Conservation (phyloP, 2,329 filamentous ascomycete genomes). For the Phaeosphaeriaceae sp. region DNA sequence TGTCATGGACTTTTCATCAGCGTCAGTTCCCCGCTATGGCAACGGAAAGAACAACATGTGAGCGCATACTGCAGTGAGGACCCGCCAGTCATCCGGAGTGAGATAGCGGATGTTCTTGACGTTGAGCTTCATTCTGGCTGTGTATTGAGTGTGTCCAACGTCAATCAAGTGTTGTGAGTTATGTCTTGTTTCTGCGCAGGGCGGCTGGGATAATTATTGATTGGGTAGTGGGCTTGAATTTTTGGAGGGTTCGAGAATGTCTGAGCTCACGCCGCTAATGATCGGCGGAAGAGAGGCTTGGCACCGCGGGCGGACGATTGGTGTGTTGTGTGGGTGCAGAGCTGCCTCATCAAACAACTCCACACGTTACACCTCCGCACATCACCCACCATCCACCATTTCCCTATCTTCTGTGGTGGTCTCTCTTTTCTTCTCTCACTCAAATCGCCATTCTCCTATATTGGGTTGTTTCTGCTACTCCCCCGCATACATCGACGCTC, state of each 20-base stretch:
- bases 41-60: conserved; percentile 21
- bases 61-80: conserved; percentile 78
- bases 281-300: conserved; percentile 30
- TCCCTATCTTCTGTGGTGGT: conserved; percentile 1
- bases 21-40: conserved; percentile 45
- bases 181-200: conserved; percentile 12
- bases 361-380: conserved; percentile 21
- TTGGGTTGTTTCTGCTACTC: too few relatives aligned
- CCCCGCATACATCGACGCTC: conserved; percentile 18
- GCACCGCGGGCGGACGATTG: conserved; percentile 19
- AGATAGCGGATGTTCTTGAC: conserved; percentile 93
- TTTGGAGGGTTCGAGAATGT: conserved; percentile 37
- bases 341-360: conserved; percentile 40
- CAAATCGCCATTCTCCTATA: background rate
- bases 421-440: conserved; percentile 15
- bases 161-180: conserved; percentile 3
- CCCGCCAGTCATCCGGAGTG: conserved; percentile 90
- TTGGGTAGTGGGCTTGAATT: conserved; percentile 23
- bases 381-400: conserved; percentile 21
- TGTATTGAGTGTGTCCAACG: conserved; percentile 5
- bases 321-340: conserved; percentile 27
- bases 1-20: conserved; percentile 51
- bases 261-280: conserved; percentile 21
- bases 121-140: conserved; percentile 82
- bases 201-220: too few relatives aligned